Conservation (phyloP, 2,329 filamentous ascomycete genomes). For the Alternaria hordeiaustralica region DNA sequence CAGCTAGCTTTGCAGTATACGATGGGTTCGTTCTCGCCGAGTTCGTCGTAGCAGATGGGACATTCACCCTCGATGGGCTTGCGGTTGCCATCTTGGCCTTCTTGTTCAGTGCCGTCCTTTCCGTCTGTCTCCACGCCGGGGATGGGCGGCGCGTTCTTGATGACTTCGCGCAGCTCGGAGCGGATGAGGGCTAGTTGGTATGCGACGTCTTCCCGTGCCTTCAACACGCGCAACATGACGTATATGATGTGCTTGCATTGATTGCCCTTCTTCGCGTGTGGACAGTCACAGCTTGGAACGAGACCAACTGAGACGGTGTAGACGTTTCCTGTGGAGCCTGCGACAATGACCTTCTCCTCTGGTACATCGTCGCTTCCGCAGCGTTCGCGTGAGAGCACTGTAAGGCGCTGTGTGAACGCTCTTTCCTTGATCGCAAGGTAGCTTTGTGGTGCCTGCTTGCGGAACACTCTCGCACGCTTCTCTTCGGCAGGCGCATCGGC, state of each 20-base stretch:
- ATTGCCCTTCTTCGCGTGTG: conserved; percentile 61
- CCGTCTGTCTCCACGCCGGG: conserved; percentile 48
- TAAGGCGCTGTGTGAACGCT: conserved; percentile 62
- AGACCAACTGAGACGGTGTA: conserved; percentile 64
- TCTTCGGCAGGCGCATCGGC: conserved; percentile 28
- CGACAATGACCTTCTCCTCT: conserved; percentile 63
- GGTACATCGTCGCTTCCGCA: conserved; percentile 53
- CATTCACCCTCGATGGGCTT: conserved; percentile 68
- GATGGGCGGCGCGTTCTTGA: conserved; percentile 59
- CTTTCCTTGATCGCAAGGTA: conserved; percentile 58
- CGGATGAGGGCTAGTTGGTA: conserved; percentile 68
- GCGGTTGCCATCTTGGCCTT: conserved; percentile 54
- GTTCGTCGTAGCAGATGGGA: conserved; percentile 61
- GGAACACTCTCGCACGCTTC: conserved; percentile 42
- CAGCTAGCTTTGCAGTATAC: conserved; percentile 66
- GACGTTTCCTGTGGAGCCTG: conserved; percentile 67
- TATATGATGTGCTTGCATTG: conserved; percentile 72
- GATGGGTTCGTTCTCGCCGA: conserved; percentile 42
- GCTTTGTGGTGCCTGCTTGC: conserved; percentile 51
- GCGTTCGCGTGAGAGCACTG: conserved; percentile 60
- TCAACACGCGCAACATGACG: conserved; percentile 64
- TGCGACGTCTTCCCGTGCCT: conserved; percentile 60
- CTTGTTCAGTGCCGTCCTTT: conserved; percentile 32
- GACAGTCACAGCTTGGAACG: conserved; percentile 62
- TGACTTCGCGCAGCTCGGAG: conserved; percentile 63